These are phyloP conservation scores for Puccinia sorghi DNA, from an alignment of 1,284 basidiomycete species.

Conservation along the genomic window DNA sequence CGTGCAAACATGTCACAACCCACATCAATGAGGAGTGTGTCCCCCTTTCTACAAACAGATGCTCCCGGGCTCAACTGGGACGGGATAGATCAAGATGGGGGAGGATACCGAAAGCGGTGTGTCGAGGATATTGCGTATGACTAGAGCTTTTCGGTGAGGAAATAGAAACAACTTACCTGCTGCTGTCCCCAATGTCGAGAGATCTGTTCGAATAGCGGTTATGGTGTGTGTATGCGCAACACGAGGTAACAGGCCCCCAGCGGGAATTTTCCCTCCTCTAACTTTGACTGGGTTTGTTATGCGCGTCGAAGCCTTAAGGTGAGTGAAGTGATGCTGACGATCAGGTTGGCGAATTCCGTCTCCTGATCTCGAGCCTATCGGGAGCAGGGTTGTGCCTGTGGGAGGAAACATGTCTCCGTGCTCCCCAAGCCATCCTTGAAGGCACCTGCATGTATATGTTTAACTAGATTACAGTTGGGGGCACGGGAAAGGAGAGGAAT, in stretches of 20 bases:
- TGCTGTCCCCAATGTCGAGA: neutral
- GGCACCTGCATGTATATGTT: slow-evolving; percentile 8
- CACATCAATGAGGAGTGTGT: slow-evolving; percentile 8
- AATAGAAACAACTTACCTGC: neutral
- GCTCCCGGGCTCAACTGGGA: neutral
- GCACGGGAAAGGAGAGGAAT: neutral
- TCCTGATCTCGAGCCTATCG: slow-evolving; percentile 3
- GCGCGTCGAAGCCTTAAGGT: neutral
- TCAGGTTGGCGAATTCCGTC: slow-evolving; percentile 4
- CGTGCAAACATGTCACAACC: slow-evolving; percentile 20
- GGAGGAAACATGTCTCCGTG: slow-evolving; percentile 2
- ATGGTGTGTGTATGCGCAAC: slow-evolving; percentile 9
- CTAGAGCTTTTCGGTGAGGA: neutral
- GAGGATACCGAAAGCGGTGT: slow-evolving; percentile 21
- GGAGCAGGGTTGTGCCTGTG: neutral
- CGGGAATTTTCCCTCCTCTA: neutral
- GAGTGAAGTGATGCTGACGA: neutral
- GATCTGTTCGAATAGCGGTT: neutral
- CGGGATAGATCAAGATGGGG: slow-evolving; percentile 17
- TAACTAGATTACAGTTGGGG: slow-evolving; percentile 6
- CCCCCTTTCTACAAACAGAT: slow-evolving; percentile 24
- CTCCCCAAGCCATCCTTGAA: neutral
- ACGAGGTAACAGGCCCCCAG: slow-evolving; percentile 8
- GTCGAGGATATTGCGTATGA: slow-evolving; percentile 2
- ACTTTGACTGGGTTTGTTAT: slow-evolving; percentile 1